Conservation (phyloP, 345 rosid genomes). For the Anacardium occidentale region DNA sequence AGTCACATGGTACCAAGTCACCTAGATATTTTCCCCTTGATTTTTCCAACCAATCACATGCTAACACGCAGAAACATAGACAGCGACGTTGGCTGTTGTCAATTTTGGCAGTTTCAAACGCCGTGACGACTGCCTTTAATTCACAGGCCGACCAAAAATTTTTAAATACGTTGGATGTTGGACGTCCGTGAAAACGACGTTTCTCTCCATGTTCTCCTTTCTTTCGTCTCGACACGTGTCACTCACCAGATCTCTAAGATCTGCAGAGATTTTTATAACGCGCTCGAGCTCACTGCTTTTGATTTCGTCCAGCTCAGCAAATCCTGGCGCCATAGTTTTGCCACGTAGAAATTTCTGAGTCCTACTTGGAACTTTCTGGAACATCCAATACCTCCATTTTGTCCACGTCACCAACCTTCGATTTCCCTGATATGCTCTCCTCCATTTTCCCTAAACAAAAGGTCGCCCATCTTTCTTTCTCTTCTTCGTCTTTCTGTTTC, state of each 20-base stretch:
- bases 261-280: constrained; percentile 11
- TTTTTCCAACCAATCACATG: too few relatives aligned
- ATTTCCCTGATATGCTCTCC: constrained; percentile 25
- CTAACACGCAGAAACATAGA: too few relatives aligned
- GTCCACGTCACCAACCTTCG: constrained; percentile 44
- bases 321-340: background rate
- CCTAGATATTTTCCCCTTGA: too few relatives aligned
- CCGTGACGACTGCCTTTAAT: too few relatives aligned
- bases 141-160: too few relatives aligned
- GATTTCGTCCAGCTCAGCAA: constrained; percentile 52
- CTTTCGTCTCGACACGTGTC: constrained; percentile 17
- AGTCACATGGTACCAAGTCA: too few relatives aligned
- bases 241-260: constrained; percentile 20
- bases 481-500: constrained; percentile 22
- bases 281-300: constrained; percentile 30
- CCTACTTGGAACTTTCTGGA: constrained; percentile 33
- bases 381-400: constrained; percentile 35
- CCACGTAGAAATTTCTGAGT: constrained; percentile 35
- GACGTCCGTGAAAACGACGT: constrained; percentile 18
- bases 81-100: too few relatives aligned
- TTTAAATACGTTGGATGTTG: background rate
- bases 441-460: constrained; percentile 20
- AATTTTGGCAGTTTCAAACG: too few relatives aligned
- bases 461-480: constrained; percentile 29
- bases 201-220: background rate